These are phyloP conservation scores for Coemansia sp. DNA, from an alignment of 192 early-diverging fungal species.

Conservation along the genomic window DNA sequence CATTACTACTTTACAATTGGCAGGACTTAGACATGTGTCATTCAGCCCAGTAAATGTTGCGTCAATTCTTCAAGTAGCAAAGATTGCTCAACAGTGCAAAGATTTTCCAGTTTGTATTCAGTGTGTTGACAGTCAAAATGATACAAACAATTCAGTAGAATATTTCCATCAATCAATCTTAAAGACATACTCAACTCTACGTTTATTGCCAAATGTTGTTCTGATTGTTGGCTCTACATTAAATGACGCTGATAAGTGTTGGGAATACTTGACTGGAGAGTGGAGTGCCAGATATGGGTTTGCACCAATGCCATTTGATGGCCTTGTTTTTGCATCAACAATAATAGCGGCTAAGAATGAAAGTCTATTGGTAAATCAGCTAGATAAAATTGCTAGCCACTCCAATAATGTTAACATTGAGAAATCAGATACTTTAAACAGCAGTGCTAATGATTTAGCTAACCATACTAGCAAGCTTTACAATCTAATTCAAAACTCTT, in stretches of 20 bases:
- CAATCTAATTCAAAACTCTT: slow-evolving; percentile 72
- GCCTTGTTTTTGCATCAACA: slow-evolving; percentile 57
- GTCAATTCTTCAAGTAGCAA: slow-evolving; percentile 76
- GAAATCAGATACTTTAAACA: too few species aligned
- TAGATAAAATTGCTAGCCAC: too few species aligned
- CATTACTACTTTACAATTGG: slow-evolving; percentile 66
- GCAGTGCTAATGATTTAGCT: too few species aligned
- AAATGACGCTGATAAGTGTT: slow-evolving; percentile 78
- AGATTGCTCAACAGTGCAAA: slow-evolving; percentile 22
- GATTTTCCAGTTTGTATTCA: slow-evolving; percentile 83
- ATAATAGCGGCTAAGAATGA: slow-evolving; percentile 81
- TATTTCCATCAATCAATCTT: slow-evolving; percentile 84
- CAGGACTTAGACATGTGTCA: slow-evolving; percentile 72
- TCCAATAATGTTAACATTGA: too few species aligned
- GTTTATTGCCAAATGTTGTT: slow-evolving; percentile 74
- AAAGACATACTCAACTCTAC: slow-evolving; percentile 70
- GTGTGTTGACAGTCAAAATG: slow-evolving; percentile 87
- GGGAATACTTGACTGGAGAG: slow-evolving; percentile 91
- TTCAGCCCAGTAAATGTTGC: slow-evolving; percentile 85
- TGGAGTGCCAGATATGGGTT: slow-evolving; percentile 78
- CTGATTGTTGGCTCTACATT: slow-evolving; percentile 92
- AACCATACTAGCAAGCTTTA: slow-evolving; percentile 76
- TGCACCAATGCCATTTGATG: slow-evolving; percentile 88
- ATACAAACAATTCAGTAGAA: slow-evolving; percentile 87
- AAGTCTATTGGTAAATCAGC: too few species aligned